phyloP scores from a whole-genome alignment of 495 filamentous ascomycete genomes.

The Aspergillus ellipticus region DNA sequence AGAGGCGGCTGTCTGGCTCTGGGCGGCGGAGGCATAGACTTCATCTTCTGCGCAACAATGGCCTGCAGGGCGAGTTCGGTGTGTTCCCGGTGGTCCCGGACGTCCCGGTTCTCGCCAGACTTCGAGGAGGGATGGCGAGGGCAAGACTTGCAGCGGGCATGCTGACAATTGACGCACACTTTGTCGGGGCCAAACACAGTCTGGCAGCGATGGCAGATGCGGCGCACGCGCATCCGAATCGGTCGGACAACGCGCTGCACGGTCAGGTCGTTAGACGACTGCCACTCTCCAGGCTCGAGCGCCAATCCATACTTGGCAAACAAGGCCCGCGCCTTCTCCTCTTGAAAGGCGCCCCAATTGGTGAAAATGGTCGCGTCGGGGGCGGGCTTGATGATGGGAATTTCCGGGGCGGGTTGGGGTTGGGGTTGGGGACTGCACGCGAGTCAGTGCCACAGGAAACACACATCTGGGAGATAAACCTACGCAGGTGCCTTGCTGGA shows the following conservation, averaged over 20 bases:
- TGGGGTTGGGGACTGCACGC: constrained; percentile 3
- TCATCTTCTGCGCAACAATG: constrained; percentile 19
- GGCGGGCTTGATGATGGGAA: constrained; percentile 5
- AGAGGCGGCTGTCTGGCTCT: constrained; percentile 38
- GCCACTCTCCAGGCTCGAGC: constrained; percentile 68
- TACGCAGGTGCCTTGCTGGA: constrained; percentile 28
- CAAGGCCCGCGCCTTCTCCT: constrained; percentile 65
- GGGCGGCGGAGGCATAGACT: constrained; percentile 4
- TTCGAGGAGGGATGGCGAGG: constrained; percentile 62
- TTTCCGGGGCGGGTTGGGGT: constrained; percentile 8
- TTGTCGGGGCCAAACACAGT: constrained; percentile 68
- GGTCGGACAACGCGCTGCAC: constrained; percentile 77
- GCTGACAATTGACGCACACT: constrained; percentile 67
- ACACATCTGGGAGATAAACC: constrained; percentile 25
- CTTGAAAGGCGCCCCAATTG: constrained; percentile 44
- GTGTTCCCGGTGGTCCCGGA: constrained; percentile 33
- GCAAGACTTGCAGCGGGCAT: constrained; percentile 75
- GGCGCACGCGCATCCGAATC: constrained; percentile 87
- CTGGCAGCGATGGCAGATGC: constrained; percentile 74
- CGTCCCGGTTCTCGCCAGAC: constrained; percentile 31
- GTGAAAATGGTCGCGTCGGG: constrained; percentile 26
- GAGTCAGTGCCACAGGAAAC: constrained; percentile 17
- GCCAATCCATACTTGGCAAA: constrained; percentile 73
- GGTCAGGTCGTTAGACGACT: constrained; percentile 50
- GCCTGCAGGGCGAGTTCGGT: constrained; percentile 38